A percentile compares a stretch with the other conserved stretches of the same genome.
Evolutionary conservation across 2,329 filamentous ascomycete species (phyloP).

Genomic region (Cryphonectria naterciae): DNA sequence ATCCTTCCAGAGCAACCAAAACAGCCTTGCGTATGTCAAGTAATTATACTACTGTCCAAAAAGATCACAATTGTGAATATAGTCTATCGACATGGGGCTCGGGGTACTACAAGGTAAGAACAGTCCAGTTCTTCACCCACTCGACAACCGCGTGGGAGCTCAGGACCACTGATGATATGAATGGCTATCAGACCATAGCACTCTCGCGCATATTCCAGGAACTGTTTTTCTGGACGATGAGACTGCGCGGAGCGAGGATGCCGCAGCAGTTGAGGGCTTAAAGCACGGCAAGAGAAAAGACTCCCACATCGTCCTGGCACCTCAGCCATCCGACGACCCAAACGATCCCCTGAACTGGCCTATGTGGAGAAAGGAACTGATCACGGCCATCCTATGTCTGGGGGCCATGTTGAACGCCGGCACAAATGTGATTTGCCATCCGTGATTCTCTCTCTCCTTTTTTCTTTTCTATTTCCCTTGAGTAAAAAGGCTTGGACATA

Average conservation of each 20-base stretch:
- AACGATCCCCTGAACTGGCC: conserved; percentile 52
- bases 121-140: background rate
- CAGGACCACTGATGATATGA: background rate
- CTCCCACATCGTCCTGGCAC: conserved; percentile 48
- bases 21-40: background rate
- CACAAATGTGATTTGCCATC: conserved; percentile 6
- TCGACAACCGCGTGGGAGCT: background rate
- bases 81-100: conserved; percentile 1
- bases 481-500: no score
- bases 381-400: background rate
- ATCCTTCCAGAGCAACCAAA: background rate
- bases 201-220: conserved; percentile 34
- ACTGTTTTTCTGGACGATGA: conserved; percentile 36
- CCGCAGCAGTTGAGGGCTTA: conserved; percentile 34
- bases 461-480: no score
- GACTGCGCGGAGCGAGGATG: conserved; percentile 35
- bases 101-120: conserved; percentile 14
- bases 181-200: background rate
- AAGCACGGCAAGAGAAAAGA: conserved; percentile 34
- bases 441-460: background rate
- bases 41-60: background rate
- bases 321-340: conserved; percentile 49
- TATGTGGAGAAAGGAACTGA: conserved; percentile 35
- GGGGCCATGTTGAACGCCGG: conserved; percentile 10
- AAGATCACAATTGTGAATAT: background rate